phyloP scores from a whole-genome alignment of 768 basidiomycete species.

The Paxillus rubicundulus region DNA sequence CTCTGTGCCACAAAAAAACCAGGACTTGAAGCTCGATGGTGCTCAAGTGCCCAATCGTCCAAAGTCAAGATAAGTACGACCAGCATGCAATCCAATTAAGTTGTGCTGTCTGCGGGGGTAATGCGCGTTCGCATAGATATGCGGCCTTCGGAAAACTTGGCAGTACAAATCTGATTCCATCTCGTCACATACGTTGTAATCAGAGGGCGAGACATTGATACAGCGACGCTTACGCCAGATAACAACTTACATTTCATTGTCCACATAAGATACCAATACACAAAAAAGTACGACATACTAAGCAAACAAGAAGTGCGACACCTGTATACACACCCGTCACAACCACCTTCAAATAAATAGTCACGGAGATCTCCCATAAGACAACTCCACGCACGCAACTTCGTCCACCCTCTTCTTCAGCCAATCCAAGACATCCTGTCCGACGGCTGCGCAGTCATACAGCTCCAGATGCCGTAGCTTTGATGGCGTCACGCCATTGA shows the following conservation, averaged over 20 bases:
- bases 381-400: constrained; percentile 60
- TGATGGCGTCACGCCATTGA: constrained; percentile 48
- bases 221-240: not conserved
- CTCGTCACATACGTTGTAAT: too few relatives aligned
- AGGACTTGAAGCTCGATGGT: too few relatives aligned
- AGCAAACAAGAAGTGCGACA: not conserved
- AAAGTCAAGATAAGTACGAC: constrained; percentile 13
- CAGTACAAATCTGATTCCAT: too few relatives aligned
- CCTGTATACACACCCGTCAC: not conserved
- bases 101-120: constrained; percentile 8
- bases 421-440: constrained; percentile 71
- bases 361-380: constrained; percentile 42
- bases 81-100: not conserved
- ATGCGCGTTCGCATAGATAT: constrained; percentile 1
- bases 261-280: constrained; percentile 22
- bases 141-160: too few relatives aligned
- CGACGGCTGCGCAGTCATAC: constrained; percentile 62
- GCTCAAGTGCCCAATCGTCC: too few relatives aligned
- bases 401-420: constrained; percentile 58
- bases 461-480: constrained; percentile 59
- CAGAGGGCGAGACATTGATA: not conserved
- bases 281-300: constrained; percentile 6
- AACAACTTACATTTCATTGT: not conserved
- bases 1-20: too few relatives aligned
- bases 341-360: not conserved